Evolutionary conservation across 163 green algal species (phyloP), one percentile per base, ranked within the genome.

Genomic region (Prototheca stagnorum): DNA sequence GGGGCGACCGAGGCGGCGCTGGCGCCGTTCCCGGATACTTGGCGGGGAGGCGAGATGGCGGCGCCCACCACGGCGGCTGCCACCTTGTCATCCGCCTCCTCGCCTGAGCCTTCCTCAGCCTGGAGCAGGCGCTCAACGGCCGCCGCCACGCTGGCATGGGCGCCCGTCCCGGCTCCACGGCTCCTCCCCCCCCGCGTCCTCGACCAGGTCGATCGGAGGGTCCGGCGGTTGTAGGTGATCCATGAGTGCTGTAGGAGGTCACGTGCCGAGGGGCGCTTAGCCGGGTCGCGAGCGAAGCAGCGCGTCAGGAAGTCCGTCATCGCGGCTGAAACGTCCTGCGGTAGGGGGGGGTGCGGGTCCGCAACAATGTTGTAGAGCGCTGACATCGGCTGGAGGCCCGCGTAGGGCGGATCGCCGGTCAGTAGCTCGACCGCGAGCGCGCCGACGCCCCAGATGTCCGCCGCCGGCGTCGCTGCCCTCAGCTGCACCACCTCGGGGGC

Each of bases 401-500:
- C 91, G 67, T 95, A 93, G 8, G 85, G 85, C 7, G 85, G 80
- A 21, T 61, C 61, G 23, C 56, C 24, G 1, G 82, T 95, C 2
- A 94, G 68, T 37, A 95, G 70, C 73, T 95, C 85, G 4, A 94
- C 62, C 19, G 86, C 78, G 20, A 93, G 62, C 69, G 80, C 93
- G 42, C 78, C 85, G 33, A 94, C 79, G 3, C 54, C 78, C 85
- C 85, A 95, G 40, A 95, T 88, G 67, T 95, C 85, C 17, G 64
- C 71, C 11, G 79, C 79, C 4, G 80, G 55, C 12, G 73, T 87
- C 12, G 89, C 78, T 45, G 73, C 65, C 5, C 74, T 82, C 73
- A 93, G 80, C 68, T 94, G 79, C 41, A 94, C 85, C 23, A 92
- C 72, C 68, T 95, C 85, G 29, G 85, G 85, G 7, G 85, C 85